A percentile compares a stretch with the other conserved stretches of the same genome.
Conservation (phyloP, 2,329 filamentous ascomycete genomes). For the Scedosporium boydii region DNA sequence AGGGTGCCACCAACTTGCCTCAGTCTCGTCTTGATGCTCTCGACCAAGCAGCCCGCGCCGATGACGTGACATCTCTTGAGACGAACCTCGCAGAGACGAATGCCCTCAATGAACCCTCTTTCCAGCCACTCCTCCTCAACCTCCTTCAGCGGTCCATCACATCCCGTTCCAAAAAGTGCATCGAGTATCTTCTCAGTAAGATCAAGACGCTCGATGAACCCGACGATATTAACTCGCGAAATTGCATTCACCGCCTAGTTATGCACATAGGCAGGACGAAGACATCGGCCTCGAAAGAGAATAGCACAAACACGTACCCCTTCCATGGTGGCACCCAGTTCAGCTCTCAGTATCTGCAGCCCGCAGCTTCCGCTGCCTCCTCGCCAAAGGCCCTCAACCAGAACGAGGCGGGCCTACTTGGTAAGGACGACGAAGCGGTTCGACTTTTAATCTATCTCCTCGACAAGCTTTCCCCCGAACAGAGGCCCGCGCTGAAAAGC, state of each 20-base stretch:
- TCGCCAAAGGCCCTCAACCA: conserved; percentile 51
- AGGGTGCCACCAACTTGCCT: conserved; percentile 64
- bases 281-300: conserved; percentile 27
- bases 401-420: conserved; percentile 57
- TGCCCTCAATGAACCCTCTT: conserved; percentile 38
- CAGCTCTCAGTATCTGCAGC: conserved; percentile 66
- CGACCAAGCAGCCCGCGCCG: conserved; percentile 61
- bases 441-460: conserved; percentile 55
- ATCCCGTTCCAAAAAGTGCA: conserved; percentile 56
- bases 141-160: conserved; percentile 70
- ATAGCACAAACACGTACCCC: conserved; percentile 39
- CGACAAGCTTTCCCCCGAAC: conserved; percentile 56
- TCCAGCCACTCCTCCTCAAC: conserved; percentile 66
- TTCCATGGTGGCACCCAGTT: conserved; percentile 43
- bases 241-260: conserved; percentile 85
- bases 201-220: conserved; percentile 70
- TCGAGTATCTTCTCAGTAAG: conserved; percentile 59
- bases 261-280: conserved; percentile 83
- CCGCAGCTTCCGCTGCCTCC: conserved; percentile 59
- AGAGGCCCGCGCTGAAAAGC: conserved; percentile 57
- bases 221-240: conserved; percentile 88
- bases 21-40: conserved; percentile 58
- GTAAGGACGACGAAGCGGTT: conserved; percentile 66
- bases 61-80: conserved; percentile 53
- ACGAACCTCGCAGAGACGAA: conserved; percentile 31